A percentile compares a stretch with the other conserved stretches of the same genome.
These are phyloP conservation scores for Pseudogymnoascus sp. DNA, from an alignment of 2,329 filamentous ascomycete genomes.

Conservation along the genomic window DNA sequence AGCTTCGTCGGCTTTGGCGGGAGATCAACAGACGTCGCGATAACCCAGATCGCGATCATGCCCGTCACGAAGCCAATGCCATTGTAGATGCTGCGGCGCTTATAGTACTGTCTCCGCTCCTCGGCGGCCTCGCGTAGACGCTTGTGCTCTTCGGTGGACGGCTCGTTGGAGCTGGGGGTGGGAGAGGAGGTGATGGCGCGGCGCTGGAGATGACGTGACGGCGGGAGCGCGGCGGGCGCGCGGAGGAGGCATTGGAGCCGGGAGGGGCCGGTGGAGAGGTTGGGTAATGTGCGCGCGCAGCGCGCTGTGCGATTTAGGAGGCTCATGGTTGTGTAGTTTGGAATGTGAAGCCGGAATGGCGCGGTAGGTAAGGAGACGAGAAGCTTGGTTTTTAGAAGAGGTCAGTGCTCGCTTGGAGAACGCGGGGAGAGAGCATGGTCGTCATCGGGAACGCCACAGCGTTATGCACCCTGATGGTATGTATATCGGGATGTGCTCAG, in stretches of 20 bases:
- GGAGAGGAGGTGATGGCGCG: background rate
- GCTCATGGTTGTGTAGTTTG: conserved; percentile 1
- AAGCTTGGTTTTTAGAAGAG: conserved; percentile 3
- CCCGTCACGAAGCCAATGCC: conserved; percentile 21
- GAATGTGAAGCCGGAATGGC: background rate
- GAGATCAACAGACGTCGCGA: conserved; percentile 24
- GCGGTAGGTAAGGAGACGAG: background rate
- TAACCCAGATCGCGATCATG: conserved; percentile 27
- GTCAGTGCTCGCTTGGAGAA: background rate
- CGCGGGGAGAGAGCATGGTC: background rate
- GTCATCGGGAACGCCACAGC: background rate
- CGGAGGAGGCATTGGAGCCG: conserved; percentile 3
- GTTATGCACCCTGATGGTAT: background rate
- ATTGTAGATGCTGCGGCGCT: conserved; percentile 25
- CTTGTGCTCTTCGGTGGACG: background rate
- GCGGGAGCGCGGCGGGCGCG: background rate
- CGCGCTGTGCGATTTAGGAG: background rate
- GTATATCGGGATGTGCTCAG: background rate
- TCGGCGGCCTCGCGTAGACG: background rate
- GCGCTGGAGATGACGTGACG: conserved; percentile 5
- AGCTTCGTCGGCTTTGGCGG: conserved; percentile 16
- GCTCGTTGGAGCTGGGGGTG: background rate
- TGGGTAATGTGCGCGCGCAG: background rate
- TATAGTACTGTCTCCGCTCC: conserved; percentile 22
- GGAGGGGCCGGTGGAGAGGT: background rate